Conservation (phyloP, 176 grass and related monocot genomes). For the Tuctoria greenei region DNA sequence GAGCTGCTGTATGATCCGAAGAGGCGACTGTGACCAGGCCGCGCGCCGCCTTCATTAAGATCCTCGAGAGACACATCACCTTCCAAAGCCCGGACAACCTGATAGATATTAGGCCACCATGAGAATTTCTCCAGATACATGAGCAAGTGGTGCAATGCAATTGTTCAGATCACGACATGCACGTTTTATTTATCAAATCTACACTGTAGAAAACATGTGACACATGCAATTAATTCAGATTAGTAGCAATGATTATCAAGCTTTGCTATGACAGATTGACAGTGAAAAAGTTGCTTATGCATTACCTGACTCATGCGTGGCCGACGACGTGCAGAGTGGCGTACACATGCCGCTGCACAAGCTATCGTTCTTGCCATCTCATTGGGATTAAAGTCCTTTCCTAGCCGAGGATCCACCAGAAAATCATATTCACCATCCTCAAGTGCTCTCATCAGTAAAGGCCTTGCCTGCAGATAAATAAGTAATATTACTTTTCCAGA, state of each 20-base stretch:
- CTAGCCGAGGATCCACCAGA: constrained; percentile 68
- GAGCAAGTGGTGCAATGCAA: neutral
- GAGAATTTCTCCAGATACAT: neutral
- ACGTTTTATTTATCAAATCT: neutral
- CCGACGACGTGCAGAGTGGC: constrained; percentile 85
- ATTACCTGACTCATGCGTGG: constrained; percentile 97
- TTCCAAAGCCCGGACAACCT: constrained; percentile 90
- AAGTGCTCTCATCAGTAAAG: constrained; percentile 68
- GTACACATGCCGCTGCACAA: constrained; percentile 88
- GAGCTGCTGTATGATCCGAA: constrained; percentile 73
- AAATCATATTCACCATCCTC: constrained; percentile 70
- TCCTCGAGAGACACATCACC: constrained; percentile 87
- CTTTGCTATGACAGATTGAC: neutral
- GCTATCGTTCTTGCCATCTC: constrained; percentile 93
- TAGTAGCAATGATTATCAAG: neutral
- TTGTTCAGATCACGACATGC: neutral
- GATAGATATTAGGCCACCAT: constrained; percentile 14
- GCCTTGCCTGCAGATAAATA: constrained; percentile 68
- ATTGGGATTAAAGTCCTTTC: constrained; percentile 64
- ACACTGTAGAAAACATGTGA: neutral
- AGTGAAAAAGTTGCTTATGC: neutral
- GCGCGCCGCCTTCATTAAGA: constrained; percentile 68
- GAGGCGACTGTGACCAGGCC: constrained; percentile 73
- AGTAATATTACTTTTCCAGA: constrained; percentile 12
- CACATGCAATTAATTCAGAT: neutral